These are phyloP conservation scores for Hibiscus mutabilis DNA, from an alignment of 345 rosid species.

Conservation along the genomic window DNA sequence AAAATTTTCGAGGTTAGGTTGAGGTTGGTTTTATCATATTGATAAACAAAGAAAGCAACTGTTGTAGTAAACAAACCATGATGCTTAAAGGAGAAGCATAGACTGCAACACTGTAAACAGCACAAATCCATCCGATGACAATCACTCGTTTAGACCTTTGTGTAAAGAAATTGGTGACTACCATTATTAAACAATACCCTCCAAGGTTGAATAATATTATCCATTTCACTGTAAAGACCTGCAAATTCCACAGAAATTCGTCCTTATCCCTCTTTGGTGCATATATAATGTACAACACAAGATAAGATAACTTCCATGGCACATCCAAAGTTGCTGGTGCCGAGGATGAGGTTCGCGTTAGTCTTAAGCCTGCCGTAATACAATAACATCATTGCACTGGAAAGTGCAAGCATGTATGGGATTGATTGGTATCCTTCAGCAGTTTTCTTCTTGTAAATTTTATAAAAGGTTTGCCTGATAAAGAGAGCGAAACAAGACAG, in stretches of 20 bases:
- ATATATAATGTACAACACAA: slow-evolving; percentile 40
- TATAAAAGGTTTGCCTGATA: slow-evolving; percentile 60
- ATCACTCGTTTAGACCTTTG: slow-evolving; percentile 33
- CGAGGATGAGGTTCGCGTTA: slow-evolving; percentile 41
- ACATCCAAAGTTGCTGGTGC: slow-evolving; percentile 59
- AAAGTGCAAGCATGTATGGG: slow-evolving; percentile 56
- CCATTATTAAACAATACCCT: slow-evolving; percentile 41
- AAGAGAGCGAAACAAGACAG: neutral
- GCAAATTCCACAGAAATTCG: slow-evolving; percentile 3
- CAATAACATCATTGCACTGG: slow-evolving; percentile 59
- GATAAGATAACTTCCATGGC: slow-evolving; percentile 44
- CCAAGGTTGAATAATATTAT: slow-evolving; percentile 49
- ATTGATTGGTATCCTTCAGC: slow-evolving; percentile 66
- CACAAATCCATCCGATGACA: slow-evolving; percentile 73
- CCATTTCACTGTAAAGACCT: slow-evolving; percentile 48
- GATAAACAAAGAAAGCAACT: neutral
- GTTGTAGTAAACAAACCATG: slow-evolving; percentile 38
- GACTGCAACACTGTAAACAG: slow-evolving; percentile 52
- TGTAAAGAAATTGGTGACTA: slow-evolving; percentile 28
- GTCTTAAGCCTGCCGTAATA: slow-evolving; percentile 54
- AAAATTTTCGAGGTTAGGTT: too few relatives aligned
- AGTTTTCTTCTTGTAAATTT: slow-evolving; percentile 54
- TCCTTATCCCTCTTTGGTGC: slow-evolving; percentile 61
- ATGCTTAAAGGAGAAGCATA: slow-evolving; percentile 76
- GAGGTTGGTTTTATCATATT: too few relatives aligned